These are phyloP conservation scores for Ogataea minuta DNA, from an alignment of 805 yeast genomes.

Conservation along the genomic window DNA sequence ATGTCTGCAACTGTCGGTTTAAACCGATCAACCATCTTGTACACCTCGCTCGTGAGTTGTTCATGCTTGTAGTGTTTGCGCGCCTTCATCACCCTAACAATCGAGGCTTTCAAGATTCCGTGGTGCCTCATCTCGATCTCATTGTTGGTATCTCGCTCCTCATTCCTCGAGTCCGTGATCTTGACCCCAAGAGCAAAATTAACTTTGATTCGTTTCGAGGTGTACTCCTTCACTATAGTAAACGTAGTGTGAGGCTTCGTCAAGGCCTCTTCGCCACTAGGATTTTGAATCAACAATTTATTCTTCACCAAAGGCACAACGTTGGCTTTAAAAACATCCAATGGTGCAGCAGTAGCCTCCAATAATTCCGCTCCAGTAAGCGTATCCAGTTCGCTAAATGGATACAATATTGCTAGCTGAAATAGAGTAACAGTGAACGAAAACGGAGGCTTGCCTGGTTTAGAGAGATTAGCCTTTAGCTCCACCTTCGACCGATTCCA, in stretches of 20 bases:
- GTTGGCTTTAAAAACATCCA: conserved; percentile 68
- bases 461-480: conserved; percentile 78
- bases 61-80: conserved; percentile 77
- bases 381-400: conserved; percentile 71
- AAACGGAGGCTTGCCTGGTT: conserved; percentile 79
- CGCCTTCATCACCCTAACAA: conserved; percentile 96
- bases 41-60: conserved; percentile 80
- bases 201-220: conserved; percentile 78
- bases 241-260: conserved; percentile 54
- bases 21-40: conserved; percentile 82
- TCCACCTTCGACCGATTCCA: conserved; percentile 96
- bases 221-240: conserved; percentile 76
- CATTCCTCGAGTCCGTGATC: conserved; percentile 59
- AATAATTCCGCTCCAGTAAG: conserved; percentile 59
- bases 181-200: conserved; percentile 52
- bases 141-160: conserved; percentile 79
- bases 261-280: conserved; percentile 56
- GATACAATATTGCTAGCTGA: conserved; percentile 82
- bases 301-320: conserved; percentile 77
- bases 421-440: conserved; percentile 76
- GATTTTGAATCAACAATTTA: conserved; percentile 66
- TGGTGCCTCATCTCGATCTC: conserved; percentile 58
- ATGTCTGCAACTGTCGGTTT: conserved; percentile 83
- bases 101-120: conserved; percentile 84
- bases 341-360: conserved; percentile 66